Evolutionary conservation across 805 yeast species (phyloP).

Genomic region (Komagataella phaffii): DNA sequence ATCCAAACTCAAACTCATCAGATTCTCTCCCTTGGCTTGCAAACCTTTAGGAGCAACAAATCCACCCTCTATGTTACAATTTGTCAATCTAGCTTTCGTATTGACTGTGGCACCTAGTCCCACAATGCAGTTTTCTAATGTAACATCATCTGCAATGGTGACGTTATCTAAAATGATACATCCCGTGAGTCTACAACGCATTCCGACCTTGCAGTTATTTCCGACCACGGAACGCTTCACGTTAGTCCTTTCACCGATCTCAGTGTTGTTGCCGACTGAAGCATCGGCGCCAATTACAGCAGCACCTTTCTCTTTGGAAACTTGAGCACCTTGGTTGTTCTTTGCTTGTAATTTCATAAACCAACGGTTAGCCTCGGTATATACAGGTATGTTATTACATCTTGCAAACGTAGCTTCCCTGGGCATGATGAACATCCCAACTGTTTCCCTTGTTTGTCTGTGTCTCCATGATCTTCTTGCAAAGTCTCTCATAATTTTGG

Average conservation of each 20-base stretch:
- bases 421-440: slow-evolving; percentile 64
- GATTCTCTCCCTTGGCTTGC: slow-evolving; percentile 25
- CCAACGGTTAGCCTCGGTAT: slow-evolving; percentile 80
- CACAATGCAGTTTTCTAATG: slow-evolving; percentile 75
- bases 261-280: slow-evolving; percentile 53
- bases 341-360: slow-evolving; percentile 55
- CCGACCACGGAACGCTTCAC: slow-evolving; percentile 83
- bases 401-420: slow-evolving; percentile 59
- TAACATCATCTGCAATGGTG: slow-evolving; percentile 62
- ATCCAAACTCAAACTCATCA: slow-evolving; percentile 20
- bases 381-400: slow-evolving; percentile 66
- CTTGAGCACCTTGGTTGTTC: slow-evolving; percentile 12
- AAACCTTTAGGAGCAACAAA: slow-evolving; percentile 50
- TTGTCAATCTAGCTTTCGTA: slow-evolving; percentile 50
- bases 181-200: slow-evolving; percentile 78
- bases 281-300: slow-evolving; percentile 87
- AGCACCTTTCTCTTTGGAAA: slow-evolving; percentile 33
- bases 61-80: slow-evolving; percentile 78
- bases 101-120: slow-evolving; percentile 60
- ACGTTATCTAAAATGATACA: slow-evolving; percentile 68
- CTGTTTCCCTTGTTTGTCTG: slow-evolving; percentile 37
- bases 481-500: slow-evolving; percentile 68
- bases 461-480: slow-evolving; percentile 92
- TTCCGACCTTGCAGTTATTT: slow-evolving; percentile 61
- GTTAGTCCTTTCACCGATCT: slow-evolving; percentile 68